These are phyloP conservation scores for Stevia rebaudiana DNA, from an alignment of 140 eudicot genomes.

Conservation along the genomic window DNA sequence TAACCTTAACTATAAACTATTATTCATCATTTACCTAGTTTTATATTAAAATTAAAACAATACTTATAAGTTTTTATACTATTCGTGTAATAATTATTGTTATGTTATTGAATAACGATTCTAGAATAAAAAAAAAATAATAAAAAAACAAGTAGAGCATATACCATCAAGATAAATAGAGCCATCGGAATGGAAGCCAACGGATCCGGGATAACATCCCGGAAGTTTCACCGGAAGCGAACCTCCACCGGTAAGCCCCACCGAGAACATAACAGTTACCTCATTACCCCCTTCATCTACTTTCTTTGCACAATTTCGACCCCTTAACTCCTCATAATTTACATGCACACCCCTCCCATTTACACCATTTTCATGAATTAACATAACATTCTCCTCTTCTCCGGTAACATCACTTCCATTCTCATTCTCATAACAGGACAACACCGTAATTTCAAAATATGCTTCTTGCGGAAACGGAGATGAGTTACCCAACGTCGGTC, in stretches of 20 bases:
- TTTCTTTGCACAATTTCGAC: slow-evolving; percentile 26
- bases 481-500: slow-evolving; percentile 62
- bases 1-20: too few species aligned
- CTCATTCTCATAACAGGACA: slow-evolving; percentile 25
- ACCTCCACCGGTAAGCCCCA: slow-evolving; percentile 61
- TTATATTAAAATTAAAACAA: too few species aligned
- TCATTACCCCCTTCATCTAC: slow-evolving; percentile 25
- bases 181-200: slow-evolving; percentile 85
- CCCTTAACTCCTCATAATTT: slow-evolving; percentile 32
- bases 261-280: slow-evolving; percentile 29
- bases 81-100: too few species aligned
- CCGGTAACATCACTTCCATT: slow-evolving; percentile 5
- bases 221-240: slow-evolving; percentile 53
- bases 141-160: slow-evolving; percentile 17
- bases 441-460: slow-evolving; percentile 66
- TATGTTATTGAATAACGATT: too few species aligned
- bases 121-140: too few species aligned
- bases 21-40: too few species aligned
- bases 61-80: too few species aligned
- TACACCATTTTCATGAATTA: slow-evolving; percentile 33
- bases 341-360: slow-evolving; percentile 30
- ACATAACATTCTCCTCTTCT: slow-evolving; percentile 54
- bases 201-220: slow-evolving; percentile 69
- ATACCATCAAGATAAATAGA: slow-evolving; percentile 80
- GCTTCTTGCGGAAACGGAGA: slow-evolving; percentile 86